Evolutionary conservation across 257 asterid species (phyloP).

Genomic region (Avicennia marina): DNA sequence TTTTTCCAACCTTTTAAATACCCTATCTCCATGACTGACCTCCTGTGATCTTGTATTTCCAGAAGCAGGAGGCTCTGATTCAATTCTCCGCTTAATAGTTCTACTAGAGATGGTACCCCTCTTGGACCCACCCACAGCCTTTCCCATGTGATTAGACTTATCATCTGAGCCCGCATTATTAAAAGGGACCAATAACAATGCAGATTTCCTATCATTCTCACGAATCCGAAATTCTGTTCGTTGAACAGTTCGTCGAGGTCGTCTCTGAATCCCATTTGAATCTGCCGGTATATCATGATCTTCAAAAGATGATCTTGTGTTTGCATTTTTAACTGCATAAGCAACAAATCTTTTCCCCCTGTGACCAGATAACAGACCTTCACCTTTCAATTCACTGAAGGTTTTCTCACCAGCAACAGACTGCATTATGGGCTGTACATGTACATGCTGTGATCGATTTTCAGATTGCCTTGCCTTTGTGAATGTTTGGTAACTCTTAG

Average conservation of each 20-base stretch:
- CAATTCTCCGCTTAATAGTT: constrained; percentile 40
- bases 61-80: constrained; percentile 35
- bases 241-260: constrained; percentile 64
- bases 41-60: constrained; percentile 35
- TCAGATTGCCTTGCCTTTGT: constrained; percentile 44
- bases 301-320: constrained; percentile 37
- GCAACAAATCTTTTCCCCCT: constrained; percentile 67
- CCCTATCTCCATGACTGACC: constrained; percentile 37
- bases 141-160: constrained; percentile 42
- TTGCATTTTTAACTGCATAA: constrained; percentile 64
- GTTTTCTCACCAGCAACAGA: constrained; percentile 40
- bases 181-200: constrained; percentile 26
- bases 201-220: constrained; percentile 59
- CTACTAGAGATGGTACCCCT: constrained; percentile 56
- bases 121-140: constrained; percentile 61
- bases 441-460: constrained; percentile 29
- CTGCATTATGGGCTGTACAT: constrained; percentile 31
- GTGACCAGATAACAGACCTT: constrained; percentile 41
- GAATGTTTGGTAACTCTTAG: constrained; percentile 28
- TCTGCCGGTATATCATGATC: constrained; percentile 42
- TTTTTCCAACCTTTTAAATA: constrained; percentile 38
- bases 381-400: constrained; percentile 43
- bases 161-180: constrained; percentile 37
- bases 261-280: constrained; percentile 60
- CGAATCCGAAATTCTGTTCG: constrained; percentile 78